Evolutionary conservation across 768 basidiomycete species (phyloP).

Genomic region (Lactarius deliciosus): DNA sequence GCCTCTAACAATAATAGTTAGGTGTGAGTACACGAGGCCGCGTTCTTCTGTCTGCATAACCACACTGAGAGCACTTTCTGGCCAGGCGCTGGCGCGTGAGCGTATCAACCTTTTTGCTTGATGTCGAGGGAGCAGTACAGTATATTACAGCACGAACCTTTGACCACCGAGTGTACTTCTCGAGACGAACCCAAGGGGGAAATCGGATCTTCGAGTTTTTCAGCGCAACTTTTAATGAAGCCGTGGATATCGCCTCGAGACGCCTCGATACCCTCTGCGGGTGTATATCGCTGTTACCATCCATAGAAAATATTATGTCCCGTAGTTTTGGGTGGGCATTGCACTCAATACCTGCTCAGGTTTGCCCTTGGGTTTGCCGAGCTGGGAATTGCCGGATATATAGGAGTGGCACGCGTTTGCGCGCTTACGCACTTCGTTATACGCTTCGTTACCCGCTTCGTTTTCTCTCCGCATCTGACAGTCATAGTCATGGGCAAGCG

Average conservation of each 20-base stretch:
- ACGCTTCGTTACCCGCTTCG: too few relatives aligned
- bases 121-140: background rate
- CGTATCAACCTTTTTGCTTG: background rate
- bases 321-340: background rate
- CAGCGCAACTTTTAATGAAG: background rate
- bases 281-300: background rate
- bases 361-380: too few relatives aligned
- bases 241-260: background rate
- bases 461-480: background rate
- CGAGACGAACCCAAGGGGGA: background rate
- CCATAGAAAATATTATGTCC: background rate
- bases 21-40: background rate
- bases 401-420: slow-evolving; percentile 2
- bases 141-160: background rate
- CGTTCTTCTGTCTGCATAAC: background rate
- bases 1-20: too few relatives aligned
- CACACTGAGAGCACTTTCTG: background rate
- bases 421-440: background rate
- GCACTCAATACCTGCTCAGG: too few relatives aligned
- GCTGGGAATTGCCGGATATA: background rate
- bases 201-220: background rate
- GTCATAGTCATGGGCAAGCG: slow-evolving; percentile 28
- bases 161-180: background rate
- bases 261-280: background rate
- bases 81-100: background rate